Evolutionary conservation across 331 rosid species (phyloP), one percentile per base, ranked within the genome.

Genomic region (Quercus tomentella): DNA sequence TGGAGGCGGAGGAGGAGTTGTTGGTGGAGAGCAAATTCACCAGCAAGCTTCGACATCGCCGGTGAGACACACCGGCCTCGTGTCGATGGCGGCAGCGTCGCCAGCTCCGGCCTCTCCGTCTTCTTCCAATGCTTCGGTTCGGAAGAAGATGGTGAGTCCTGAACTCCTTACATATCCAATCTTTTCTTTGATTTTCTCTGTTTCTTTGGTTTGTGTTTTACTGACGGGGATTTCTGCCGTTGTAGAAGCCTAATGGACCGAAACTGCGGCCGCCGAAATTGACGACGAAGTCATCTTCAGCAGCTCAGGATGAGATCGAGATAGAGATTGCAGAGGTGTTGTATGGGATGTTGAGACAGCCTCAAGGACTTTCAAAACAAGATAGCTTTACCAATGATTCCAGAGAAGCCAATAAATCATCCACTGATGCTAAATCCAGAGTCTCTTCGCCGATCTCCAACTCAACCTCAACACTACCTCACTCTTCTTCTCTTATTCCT

Each of bases 271-370:
- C 92, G n/a, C 93, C 92, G 6, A 93, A 92, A 84, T 80, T 89
- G 15, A 78, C 91, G 16, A 77, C 93, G 0, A 93, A 88, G 81
- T 35, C 93, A 0, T 80, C 94, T 21, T 81, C 87, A 4, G 87
- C 86, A 4, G 87, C 88, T 23, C 99, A 93, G 74, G 98, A 96
- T 4, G 99, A 93, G 85, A 88, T 96, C 84, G 99, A 96, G 90
- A 96, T 89, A 78, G 99, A 96, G 92, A 89, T 96, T 49, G 99
- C 99, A 0, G 98, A 92, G 81, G 99, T 96, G 54, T 78, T 96
- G 88, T 96, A 87, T 81, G 97, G 94, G 41, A 90, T 96, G 99
- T 74, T 79, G 91, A 90, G 97, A 73, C 99, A 93, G 77, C 98
- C 99, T 2, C 99, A 90, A 26, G 97, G 89, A n/a, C 89, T 92